These are phyloP conservation scores for Kwoniella heveanensis DNA, from an alignment of 768 basidiomycete genomes.

Conservation along the genomic window DNA sequence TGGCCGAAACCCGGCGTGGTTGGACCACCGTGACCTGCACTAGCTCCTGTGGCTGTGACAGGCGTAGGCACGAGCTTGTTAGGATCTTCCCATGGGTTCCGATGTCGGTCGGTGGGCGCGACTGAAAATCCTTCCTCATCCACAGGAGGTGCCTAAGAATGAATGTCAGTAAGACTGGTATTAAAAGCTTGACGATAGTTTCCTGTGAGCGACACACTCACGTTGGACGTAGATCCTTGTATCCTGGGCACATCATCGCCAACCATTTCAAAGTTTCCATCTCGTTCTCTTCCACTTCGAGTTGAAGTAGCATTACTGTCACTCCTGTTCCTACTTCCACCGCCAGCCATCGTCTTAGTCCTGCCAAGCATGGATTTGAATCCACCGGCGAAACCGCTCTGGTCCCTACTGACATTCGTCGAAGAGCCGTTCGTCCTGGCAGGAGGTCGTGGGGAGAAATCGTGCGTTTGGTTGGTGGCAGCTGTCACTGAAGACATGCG, in stretches of 20 bases:
- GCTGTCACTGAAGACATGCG: constrained; percentile 31
- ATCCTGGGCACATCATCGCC: constrained; percentile 37
- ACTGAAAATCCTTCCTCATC: constrained; percentile 58
- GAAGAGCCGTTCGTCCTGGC: constrained; percentile 38
- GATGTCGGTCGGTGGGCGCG: constrained; percentile 57
- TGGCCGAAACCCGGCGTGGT: constrained; percentile 28
- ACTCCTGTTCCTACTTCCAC: constrained; percentile 33
- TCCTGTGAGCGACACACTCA: constrained; percentile 8
- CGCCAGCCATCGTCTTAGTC: constrained; percentile 31
- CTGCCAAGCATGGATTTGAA: constrained; percentile 44
- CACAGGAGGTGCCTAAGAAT: constrained; percentile 33
- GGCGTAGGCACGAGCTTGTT: constrained; percentile 34
- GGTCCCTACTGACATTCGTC: constrained; percentile 15
- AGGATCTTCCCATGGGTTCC: constrained; percentile 54
- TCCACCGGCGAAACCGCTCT: constrained; percentile 35
- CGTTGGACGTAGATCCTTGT: constrained; percentile 13
- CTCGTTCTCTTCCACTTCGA: constrained; percentile 32
- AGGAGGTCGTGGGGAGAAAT: constrained; percentile 43
- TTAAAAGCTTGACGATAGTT: too few species aligned
- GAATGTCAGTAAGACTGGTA: neutral
- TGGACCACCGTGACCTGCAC: constrained; percentile 2
- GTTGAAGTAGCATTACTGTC: constrained; percentile 44
- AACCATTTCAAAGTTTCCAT: constrained; percentile 29
- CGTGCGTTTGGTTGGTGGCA: constrained; percentile 19
- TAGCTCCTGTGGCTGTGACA: constrained; percentile 1